A percentile compares a stretch with the other conserved stretches of the same genome.
Conservation (phyloP, 164 flowering plant species). For the Brasenia schreberi region DNA sequence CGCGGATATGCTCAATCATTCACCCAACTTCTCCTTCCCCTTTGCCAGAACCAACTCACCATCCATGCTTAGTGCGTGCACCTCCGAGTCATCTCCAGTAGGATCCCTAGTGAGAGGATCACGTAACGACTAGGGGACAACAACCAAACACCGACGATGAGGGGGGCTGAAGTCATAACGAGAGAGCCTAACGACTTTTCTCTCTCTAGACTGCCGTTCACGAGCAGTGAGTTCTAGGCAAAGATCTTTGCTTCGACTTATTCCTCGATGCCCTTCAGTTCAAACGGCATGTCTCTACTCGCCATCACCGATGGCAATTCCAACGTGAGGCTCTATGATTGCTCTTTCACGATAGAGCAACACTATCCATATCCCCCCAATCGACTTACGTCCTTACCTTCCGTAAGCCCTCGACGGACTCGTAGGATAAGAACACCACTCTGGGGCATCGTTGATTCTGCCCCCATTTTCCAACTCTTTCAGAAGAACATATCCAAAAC, state of each 20-base stretch:
- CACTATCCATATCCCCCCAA: slow-evolving; percentile 50
- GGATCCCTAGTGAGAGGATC: no score
- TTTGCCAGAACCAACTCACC: no score
- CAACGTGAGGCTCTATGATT: slow-evolving; percentile 42
- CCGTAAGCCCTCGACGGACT: slow-evolving; percentile 35
- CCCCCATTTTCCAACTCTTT: slow-evolving; percentile 44
- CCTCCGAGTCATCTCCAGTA: no score
- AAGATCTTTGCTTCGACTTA: slow-evolving; percentile 59
- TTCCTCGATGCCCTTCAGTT: slow-evolving; percentile 43
- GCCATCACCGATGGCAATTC: slow-evolving; percentile 45
- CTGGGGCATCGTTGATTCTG: slow-evolving; percentile 52
- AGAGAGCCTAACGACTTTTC: slow-evolving; percentile 71
- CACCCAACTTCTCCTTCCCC: no score
- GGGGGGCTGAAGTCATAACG: not conserved
- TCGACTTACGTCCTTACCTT: slow-evolving; percentile 89
- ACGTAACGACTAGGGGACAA: no score
- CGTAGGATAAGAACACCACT: slow-evolving; percentile 76
- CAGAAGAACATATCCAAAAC: slow-evolving; percentile 82
- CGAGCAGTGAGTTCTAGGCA: slow-evolving; percentile 37
- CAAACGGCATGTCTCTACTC: slow-evolving; percentile 67
- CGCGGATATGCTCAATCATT: no score
- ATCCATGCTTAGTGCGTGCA: no score
- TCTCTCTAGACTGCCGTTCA: slow-evolving; percentile 79
- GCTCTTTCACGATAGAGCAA: slow-evolving; percentile 32
- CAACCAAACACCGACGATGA: no score